phyloP scores from a whole-genome alignment of 192 early-diverging fungal species.

The Coemansia sp. region DNA sequence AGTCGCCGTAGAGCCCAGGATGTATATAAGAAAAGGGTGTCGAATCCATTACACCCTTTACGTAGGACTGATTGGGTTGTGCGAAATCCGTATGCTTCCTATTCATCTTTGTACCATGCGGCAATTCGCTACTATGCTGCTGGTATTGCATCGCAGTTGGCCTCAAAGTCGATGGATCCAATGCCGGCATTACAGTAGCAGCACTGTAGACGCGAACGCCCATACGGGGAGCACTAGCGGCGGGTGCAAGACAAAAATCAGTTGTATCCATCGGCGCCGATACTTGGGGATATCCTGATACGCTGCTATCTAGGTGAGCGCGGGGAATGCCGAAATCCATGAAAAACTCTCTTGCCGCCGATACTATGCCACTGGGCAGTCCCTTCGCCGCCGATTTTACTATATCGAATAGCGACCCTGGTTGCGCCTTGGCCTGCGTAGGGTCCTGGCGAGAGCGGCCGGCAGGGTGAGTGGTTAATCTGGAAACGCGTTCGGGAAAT shows the following conservation, averaged over 20 bases:
- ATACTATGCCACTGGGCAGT: conserved; percentile 17
- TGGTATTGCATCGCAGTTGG: conserved; percentile 41
- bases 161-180: conserved; percentile 15
- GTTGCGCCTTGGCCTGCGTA: conserved; percentile 33
- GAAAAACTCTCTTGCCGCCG: conserved; percentile 29
- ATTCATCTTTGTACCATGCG: conserved; percentile 40
- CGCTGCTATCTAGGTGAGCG: conserved; percentile 38
- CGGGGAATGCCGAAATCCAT: conserved; percentile 33
- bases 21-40: conserved; percentile 45
- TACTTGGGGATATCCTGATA: conserved; percentile 28
- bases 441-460: conserved; percentile 28
- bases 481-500: conserved; percentile 43
- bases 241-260: conserved; percentile 19
- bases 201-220: conserved; percentile 6
- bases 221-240: neutral
- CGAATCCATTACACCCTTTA: conserved; percentile 37
- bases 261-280: neutral
- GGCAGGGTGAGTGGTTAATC: conserved; percentile 20
- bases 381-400: neutral
- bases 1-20: conserved; percentile 44
- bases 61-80: conserved; percentile 38
- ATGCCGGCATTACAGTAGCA: conserved; percentile 16
- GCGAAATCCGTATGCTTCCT: conserved; percentile 41
- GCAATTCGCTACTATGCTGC: conserved; percentile 27
- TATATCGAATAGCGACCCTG: conserved; percentile 46